Evolutionary conservation across 306 rosid genomes (phyloP).

Genomic region (Datisca glomerata): DNA sequence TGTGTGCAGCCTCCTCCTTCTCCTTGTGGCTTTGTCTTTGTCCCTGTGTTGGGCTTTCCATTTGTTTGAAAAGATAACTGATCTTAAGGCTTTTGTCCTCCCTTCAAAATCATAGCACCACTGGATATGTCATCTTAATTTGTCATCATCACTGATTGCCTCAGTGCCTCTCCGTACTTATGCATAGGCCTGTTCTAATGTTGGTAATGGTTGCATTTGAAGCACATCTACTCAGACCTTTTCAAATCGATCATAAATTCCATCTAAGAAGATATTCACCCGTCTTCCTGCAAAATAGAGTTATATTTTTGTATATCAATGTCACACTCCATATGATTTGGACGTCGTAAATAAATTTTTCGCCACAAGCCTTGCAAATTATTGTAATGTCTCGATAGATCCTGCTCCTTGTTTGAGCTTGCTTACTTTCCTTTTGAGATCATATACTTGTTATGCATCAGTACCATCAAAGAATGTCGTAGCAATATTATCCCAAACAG

Average conservation of each 20-base stretch:
- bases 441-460: constrained; percentile 1
- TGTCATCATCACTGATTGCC: constrained; percentile 1
- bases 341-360: not conserved
- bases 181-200: constrained; percentile 3
- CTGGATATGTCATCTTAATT: no score
- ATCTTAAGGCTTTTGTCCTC: not conserved
- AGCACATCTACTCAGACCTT: constrained; percentile 1
- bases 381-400: no score
- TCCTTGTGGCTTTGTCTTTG: not conserved
- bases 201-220: constrained; percentile 2
- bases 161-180: not conserved
- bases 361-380: constrained; percentile 1
- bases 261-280: constrained; percentile 1
- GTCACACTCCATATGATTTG: constrained; percentile 1
- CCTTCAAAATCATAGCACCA: not conserved
- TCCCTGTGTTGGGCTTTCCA: not conserved
- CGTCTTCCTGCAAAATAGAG: not conserved
- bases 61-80: constrained; percentile 1
- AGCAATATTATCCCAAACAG: constrained; percentile 4
- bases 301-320: not conserved
- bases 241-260: constrained; percentile 2
- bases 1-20: constrained; percentile 8
- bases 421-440: constrained; percentile 6
- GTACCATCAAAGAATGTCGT: constrained; percentile 1
- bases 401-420: no score